Conservation (phyloP, 1,284 basidiomycete genomes). For the Trichosporon sp. region DNA sequence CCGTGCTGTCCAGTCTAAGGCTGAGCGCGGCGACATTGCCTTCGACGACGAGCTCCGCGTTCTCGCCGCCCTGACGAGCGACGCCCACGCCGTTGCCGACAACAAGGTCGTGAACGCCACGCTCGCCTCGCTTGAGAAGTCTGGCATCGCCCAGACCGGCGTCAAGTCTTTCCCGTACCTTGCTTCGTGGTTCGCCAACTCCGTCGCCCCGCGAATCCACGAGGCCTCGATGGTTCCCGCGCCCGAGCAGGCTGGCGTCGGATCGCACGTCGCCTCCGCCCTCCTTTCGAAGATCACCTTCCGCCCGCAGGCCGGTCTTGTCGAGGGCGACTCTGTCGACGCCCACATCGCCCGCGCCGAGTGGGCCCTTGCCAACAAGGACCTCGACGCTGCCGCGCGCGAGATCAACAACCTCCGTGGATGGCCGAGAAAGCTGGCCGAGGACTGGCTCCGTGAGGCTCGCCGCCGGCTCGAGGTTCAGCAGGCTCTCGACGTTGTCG, state of each 20-base stretch:
- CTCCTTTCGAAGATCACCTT: conserved; percentile 73
- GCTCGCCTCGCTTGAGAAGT: conserved; percentile 65
- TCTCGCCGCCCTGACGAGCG: conserved; percentile 58
- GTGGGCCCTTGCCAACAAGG: conserved; percentile 82
- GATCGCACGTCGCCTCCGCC: conserved; percentile 79
- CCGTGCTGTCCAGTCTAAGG: conserved; percentile 51
- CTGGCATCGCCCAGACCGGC: conserved; percentile 73
- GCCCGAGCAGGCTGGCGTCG: conserved; percentile 66
- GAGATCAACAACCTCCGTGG: conserved; percentile 88
- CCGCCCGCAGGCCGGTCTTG: conserved; percentile 61
- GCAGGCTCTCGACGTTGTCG: conserved; percentile 86
- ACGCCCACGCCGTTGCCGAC: conserved; percentile 21
- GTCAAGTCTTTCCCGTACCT: conserved; percentile 86
- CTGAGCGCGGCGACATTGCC: conserved; percentile 56
- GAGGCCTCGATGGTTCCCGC: conserved; percentile 81
- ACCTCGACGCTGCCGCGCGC: conserved; percentile 81
- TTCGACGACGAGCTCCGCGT: conserved; percentile 87
- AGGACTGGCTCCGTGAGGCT: conserved; percentile 90
- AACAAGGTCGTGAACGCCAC: conserved; percentile 57
- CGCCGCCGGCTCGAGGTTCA: conserved; percentile 82
- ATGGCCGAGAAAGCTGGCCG: conserved; percentile 72
- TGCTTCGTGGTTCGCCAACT: conserved; percentile 78
- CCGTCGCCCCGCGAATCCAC: conserved; percentile 77
- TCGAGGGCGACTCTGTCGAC: conserved; percentile 74
- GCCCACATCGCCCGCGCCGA: conserved; percentile 86